Evolutionary conservation across 2,329 filamentous ascomycete species (phyloP).

Genomic region (Esteya vermicola): DNA sequence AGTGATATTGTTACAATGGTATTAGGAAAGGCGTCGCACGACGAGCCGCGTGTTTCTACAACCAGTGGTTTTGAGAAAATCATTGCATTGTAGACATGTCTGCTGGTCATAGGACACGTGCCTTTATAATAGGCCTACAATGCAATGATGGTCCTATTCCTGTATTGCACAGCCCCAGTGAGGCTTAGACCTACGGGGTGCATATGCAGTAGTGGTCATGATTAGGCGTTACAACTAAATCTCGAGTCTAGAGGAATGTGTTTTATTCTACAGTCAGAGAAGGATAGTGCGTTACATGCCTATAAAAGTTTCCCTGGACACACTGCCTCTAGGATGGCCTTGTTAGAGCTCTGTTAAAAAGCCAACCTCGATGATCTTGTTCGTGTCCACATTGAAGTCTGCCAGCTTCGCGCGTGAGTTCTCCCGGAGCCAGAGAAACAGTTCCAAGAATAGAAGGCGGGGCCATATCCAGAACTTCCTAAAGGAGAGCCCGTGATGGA

Average conservation of each 20-base stretch:
- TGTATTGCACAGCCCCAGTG: not conserved
- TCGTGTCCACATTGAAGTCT: conserved; percentile 42
- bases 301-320: too few relatives aligned
- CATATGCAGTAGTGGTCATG: too few relatives aligned
- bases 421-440: conserved; percentile 51
- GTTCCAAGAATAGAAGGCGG: conserved; percentile 30
- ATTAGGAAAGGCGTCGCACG: too few relatives aligned
- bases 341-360: conserved; percentile 50
- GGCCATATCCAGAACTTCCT: conserved; percentile 24
- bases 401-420: conserved; percentile 54
- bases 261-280: not conserved
- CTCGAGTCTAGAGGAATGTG: too few relatives aligned
- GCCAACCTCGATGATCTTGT: conserved; percentile 52
- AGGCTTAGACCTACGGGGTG: too few relatives aligned
- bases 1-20: too few relatives aligned
- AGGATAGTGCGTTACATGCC: not conserved
- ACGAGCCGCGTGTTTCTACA: not conserved
- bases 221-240: too few relatives aligned
- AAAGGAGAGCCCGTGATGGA: not conserved
- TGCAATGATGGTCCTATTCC: too few relatives aligned
- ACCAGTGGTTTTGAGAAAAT: not conserved
- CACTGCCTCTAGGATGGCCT: too few relatives aligned
- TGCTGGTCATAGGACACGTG: not conserved
- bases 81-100: too few relatives aligned
- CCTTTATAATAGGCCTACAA: not conserved